These are phyloP conservation scores for Orbilia oligospora DNA, from an alignment of 2,329 filamentous ascomycete genomes.

Conservation along the genomic window DNA sequence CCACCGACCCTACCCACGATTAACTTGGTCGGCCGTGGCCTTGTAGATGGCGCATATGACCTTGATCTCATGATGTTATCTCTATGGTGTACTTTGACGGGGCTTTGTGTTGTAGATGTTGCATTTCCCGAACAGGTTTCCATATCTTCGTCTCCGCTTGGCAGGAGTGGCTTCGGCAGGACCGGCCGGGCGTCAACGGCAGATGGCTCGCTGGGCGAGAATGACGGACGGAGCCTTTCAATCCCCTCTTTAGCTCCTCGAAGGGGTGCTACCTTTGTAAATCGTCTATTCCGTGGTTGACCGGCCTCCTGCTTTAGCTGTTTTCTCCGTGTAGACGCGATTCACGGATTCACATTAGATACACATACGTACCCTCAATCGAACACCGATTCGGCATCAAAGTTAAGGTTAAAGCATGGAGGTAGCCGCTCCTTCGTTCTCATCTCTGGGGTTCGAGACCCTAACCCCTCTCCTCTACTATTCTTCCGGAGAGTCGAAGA, in stretches of 20 bases:
- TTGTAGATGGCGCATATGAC: no score
- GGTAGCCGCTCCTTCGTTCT: conserved; percentile 11
- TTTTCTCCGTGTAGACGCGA: not conserved
- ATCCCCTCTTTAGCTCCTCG: not conserved
- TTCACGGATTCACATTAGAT: not conserved
- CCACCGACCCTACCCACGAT: no score
- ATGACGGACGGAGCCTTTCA: not conserved
- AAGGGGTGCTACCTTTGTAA: not conserved
- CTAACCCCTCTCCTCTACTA: conserved; percentile 48
- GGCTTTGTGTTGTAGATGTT: conserved; percentile 3
- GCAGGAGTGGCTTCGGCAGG: not conserved
- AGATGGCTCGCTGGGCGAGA: conserved; percentile 4
- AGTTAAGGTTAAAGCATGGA: conserved; percentile 14
- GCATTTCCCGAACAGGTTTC: not conserved
- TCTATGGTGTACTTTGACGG: no score
- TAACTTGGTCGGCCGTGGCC: no score
- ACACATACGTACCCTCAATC: not conserved
- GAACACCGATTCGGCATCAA: not conserved
- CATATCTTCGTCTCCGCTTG: not conserved
- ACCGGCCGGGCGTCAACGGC: conserved; percentile 13
- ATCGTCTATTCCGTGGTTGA: not conserved
- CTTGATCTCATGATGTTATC: no score
- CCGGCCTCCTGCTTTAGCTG: not conserved
- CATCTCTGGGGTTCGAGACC: conserved; percentile 44
- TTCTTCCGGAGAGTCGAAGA: conserved; percentile 19